Evolutionary conservation across 139 green algal genomes (phyloP), one percentile per base, ranked within the genome.

Genomic region (Chlorella sp.): DNA sequence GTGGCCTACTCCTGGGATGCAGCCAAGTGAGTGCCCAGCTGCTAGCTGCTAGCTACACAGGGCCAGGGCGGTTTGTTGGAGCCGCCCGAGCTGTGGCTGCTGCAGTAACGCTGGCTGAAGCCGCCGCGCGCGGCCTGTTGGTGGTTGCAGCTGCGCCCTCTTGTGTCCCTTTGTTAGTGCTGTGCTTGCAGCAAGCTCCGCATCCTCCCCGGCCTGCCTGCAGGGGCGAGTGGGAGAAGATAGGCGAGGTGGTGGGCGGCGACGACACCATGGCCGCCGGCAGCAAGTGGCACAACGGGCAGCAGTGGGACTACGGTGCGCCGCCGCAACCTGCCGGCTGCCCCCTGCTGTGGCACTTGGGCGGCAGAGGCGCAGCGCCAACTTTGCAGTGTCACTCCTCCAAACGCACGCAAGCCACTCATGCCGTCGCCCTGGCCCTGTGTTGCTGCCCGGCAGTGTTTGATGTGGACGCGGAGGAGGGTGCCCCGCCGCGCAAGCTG

Each of bases 381-480:
- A n/a, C n/a, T n/a, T n/a, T n/a, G n/a, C n/a, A n/a, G n/a, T n/a
- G n/a, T n/a, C n/a, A n/a, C n/a, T n/a, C n/a, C n/a, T n/a, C n/a
- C n/a, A n/a, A n/a, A n/a, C n/a, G n/a, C n/a, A n/a, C n/a, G n/a
- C n/a, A n/a, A 69, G 62, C 26, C 62, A 36, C 22, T 24, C 6
- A 54, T 17, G 28, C 1, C 9, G 16, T 9, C 14, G 40, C 24
- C 77, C 30, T n/a, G 5, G 0, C 28, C 77, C 77, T 60, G 0
- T 30, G 40, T 11, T 44, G 8, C 36, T n/a, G 36, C 36, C 2
- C 4, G 5, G 4, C 79, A 84, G 95, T 99, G 65, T 99, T 99
- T 91, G 97, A 99, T 82, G 97, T 99, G 46, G 97, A 99, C 69
- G 87, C 97, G 16, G 89, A 87, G 16, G 96, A 98, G 62, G 92